phyloP scores from a whole-genome alignment of 352 stramenopile species.

The Pythium myriotylum region DNA sequence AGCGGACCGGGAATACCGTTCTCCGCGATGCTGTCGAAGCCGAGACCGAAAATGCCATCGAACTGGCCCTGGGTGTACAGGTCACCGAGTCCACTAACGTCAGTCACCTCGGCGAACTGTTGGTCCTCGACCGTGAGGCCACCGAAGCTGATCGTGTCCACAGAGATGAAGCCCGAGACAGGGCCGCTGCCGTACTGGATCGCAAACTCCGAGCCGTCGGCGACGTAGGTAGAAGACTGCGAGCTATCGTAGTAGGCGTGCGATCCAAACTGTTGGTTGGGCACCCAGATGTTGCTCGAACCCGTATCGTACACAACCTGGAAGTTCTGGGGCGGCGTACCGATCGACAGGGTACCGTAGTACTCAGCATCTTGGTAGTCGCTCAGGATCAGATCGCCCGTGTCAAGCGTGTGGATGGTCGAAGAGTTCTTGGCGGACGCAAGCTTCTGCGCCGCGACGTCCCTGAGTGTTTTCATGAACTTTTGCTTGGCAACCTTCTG shows the following conservation, averaged over 20 bases:
- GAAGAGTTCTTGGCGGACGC: too few relatives aligned
- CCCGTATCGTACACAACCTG: constrained; percentile 97
- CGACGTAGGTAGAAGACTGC: constrained; percentile 83
- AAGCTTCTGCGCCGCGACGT: too few relatives aligned
- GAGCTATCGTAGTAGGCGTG: constrained; percentile 88
- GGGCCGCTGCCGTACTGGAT: constrained; percentile 95
- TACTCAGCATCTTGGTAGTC: constrained; percentile 96
- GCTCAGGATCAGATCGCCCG: constrained; percentile 61
- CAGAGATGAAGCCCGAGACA: constrained; percentile 91
- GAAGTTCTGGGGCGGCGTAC: constrained; percentile 91
- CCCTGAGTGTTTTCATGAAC: too few relatives aligned
- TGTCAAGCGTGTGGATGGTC: too few relatives aligned
- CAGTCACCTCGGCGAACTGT: constrained; percentile 95
- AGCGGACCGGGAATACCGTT: constrained; percentile 93
- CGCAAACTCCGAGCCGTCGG: constrained; percentile 91
- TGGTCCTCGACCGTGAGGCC: constrained; percentile 72
- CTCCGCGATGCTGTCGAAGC: constrained; percentile 93
- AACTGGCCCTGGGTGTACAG: constrained; percentile 96
- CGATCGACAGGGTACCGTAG: constrained; percentile 91
- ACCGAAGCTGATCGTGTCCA: constrained; percentile 80
- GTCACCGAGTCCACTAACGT: constrained; percentile 93
- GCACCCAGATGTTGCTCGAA: constrained; percentile 96
- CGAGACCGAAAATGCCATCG: constrained; percentile 97
- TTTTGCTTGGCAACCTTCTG: too few relatives aligned
- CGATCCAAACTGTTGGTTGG: constrained; percentile 61